Conservation (phyloP, 106 monocot species). For the Acanthochlamys bracteata region DNA sequence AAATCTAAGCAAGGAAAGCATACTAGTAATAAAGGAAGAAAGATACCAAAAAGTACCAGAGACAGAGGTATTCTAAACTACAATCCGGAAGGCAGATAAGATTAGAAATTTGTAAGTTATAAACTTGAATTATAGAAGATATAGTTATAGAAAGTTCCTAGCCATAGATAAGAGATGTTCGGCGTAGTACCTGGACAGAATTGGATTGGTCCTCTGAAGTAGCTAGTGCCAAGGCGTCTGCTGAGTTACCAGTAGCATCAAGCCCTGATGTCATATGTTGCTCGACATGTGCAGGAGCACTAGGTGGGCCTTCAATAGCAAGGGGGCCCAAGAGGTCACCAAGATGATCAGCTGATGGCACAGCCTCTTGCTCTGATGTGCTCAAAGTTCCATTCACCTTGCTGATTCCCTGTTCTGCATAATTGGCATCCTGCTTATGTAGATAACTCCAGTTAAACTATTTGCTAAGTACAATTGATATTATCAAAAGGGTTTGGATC, state of each 20-base stretch:
- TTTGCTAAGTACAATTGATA: too few species aligned
- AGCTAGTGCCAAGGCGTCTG: constrained; percentile 68
- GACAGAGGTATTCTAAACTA: background rate
- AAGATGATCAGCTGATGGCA: constrained; percentile 62
- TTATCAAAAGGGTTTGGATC: background rate
- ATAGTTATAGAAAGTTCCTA: background rate
- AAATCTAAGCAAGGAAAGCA: background rate
- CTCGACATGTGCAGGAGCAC: constrained; percentile 22
- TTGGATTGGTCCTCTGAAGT: constrained; percentile 55
- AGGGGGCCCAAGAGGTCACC: constrained; percentile 86
- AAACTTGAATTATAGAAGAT: background rate
- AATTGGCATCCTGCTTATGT: constrained; percentile 46
- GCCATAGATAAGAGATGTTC: background rate
- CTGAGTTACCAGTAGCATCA: constrained; percentile 27
- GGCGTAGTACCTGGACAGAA: constrained; percentile 62
- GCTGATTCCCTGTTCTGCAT: constrained; percentile 29
- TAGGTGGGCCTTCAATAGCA: constrained; percentile 81
- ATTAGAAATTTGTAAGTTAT: background rate
- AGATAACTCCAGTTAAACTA: background rate
- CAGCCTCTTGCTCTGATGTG: constrained; percentile 39
- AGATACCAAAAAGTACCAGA: too few species aligned
- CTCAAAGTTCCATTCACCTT: constrained; percentile 47
- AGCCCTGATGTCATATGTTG: constrained; percentile 26
- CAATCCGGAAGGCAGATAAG: background rate
- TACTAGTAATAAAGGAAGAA: background rate